Base-by-base conservation (phyloP, 208 protist genomes). In the Trypanosoma rangeli region DNA sequence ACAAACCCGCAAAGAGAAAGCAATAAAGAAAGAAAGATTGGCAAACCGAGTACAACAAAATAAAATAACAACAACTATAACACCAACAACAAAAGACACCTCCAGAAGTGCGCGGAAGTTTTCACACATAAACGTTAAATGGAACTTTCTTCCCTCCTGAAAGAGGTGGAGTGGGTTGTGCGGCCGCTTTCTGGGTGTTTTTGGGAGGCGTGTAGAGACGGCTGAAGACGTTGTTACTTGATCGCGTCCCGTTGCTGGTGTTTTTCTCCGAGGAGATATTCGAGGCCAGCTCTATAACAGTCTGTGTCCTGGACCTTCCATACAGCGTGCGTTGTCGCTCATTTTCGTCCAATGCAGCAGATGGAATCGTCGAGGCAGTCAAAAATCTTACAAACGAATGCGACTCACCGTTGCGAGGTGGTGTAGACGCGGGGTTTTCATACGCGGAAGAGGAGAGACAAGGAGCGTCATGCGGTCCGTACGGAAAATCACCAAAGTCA, bases 201-300 rank as follows among this genome's bases (percentile, higher is more conserved):
- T 61, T 77, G 13, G 73, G 73, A 22, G 70, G 68, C 5, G 81
- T 73, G 76, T 85, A 91, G 15, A 87, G 68, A 10, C 82, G 60
- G 53, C 85, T 74, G 71, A 79, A 83, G n/a, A 83, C 68, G 35
- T 35, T 66, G 70, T 3, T 20, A 16, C 50, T 48, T n/a, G 29
- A 56, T 12, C n/a, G 42, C 35, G 18, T 5, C 16, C 54, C 58
- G 39, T 39, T 50, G 42, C 39, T 52, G 15, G 8, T 70, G 16
- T 35, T 24, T 42, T 39, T 52, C 15, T 39, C 24, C 0, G 16
- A 22, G 26, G 9, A 16, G 10, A 49, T 3, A 62, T 24, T 46
- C 16, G 24, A 22, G 18, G 9, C 33, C 7, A 37, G 20, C 28
- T 61, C 61, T 44, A 62, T 22, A 49, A 22, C 48, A 1, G n/a